Evolutionary conservation across 345 rosid genomes (phyloP).

Genomic region (Bruguiera parviflora): DNA sequence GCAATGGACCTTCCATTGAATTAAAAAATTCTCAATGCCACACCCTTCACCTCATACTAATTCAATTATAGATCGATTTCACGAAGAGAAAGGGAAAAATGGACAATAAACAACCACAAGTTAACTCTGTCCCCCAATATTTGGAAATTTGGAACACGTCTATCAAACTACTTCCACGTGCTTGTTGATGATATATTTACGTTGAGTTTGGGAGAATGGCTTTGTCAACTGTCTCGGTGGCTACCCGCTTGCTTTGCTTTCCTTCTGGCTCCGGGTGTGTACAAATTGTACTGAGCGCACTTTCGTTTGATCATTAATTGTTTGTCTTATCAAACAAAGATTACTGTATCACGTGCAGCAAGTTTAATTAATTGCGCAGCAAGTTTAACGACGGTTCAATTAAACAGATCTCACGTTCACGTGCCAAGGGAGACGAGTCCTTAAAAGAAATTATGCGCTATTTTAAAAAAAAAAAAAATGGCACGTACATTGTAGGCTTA

Average conservation of each 20-base stretch:
- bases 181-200: not conserved
- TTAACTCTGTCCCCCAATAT: not conserved
- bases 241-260: not conserved
- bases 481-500: too few relatives aligned
- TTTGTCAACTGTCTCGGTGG: constrained; percentile 6
- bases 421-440: too few relatives aligned
- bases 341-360: too few relatives aligned
- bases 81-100: not conserved
- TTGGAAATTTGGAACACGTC: not conserved
- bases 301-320: too few relatives aligned
- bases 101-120: not conserved
- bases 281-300: too few relatives aligned
- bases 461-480: too few relatives aligned
- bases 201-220: not conserved
- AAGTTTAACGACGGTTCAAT: too few relatives aligned
- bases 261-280: not conserved
- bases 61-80: not conserved
- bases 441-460: too few relatives aligned
- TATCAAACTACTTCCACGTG: not conserved
- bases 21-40: not conserved
- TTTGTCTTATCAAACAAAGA: too few relatives aligned
- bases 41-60: not conserved
- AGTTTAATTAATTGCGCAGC: too few relatives aligned
- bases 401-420: too few relatives aligned
- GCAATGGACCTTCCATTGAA: not conserved